Evolutionary conservation across 2,329 filamentous ascomycete genomes (phyloP), one percentile per base, ranked within the genome.

Genomic region (Cryoendolithus antarcticus): DNA sequence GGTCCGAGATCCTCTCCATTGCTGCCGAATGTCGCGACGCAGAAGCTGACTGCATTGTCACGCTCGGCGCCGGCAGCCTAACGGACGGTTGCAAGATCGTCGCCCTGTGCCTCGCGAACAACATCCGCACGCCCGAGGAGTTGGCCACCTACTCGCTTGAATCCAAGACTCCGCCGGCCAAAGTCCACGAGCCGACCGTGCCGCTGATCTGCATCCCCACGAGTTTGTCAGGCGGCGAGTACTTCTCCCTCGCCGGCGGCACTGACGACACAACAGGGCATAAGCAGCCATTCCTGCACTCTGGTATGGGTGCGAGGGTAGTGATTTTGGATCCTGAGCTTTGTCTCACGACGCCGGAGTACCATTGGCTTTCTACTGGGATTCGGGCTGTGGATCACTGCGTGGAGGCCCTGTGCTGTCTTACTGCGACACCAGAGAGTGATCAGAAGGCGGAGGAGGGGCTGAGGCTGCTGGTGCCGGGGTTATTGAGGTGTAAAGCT

Each of bases 341-440:
- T 1, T 64, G 62, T 10, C 52, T 59, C 2, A 68, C 67, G 0
- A 77, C 73, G 0, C 74, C 74, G 0, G 56, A 61, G 1, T 57
- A 58, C 12, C 61, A 75, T 12, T 80, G 74, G 74, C 57, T 77
- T 1, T 70, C 67, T 32, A 74, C 72, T 0, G 75, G 75, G 0
- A 61, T 77, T 6, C 61, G 73, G 6, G 65, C 69, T 0, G 63
- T 77, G 0, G 73, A 77, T 46, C 72, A 76, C 48, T 75, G 71
- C 40, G 65, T 77, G 3, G 73, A 77, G 53, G 68, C 67, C 1
- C 51, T 72, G 4, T 73, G 68, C 44, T 67, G 66, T 1, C 49
- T 64, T 1, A 40, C 53, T 1, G 53, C 50, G 7, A 62, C 57
- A 2, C 32, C 46, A 0, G 50, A 50, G n/a, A 57, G 56, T 4